Conservation (phyloP, 306 rosid genomes). For the Corylus heterophylla region DNA sequence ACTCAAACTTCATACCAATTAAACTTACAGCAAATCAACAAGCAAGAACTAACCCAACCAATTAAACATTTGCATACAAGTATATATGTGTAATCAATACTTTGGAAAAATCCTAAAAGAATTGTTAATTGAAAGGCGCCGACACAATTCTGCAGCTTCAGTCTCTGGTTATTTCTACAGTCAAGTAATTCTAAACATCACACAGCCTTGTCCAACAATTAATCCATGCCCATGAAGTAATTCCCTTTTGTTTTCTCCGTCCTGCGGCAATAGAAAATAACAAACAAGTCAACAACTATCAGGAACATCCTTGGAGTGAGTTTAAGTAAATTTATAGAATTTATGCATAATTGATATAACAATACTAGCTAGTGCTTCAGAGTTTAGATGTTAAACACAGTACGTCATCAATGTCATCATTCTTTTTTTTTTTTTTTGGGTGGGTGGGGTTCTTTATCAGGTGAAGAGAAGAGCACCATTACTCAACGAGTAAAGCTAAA, state of each 20-base stretch:
- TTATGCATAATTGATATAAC: not conserved
- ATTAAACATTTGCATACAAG: not conserved
- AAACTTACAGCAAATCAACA: not conserved
- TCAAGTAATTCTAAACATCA: not conserved
- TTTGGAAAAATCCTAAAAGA: not conserved
- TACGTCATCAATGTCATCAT: too few relatives aligned
- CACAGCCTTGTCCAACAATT: constrained; percentile 14
- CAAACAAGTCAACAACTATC: not conserved
- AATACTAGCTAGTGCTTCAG: not conserved
- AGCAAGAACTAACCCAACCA: not conserved
- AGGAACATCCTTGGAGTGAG: not conserved
- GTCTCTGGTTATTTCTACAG: constrained; percentile 5
- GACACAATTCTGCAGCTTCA: constrained; percentile 1
- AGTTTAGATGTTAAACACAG: not conserved
- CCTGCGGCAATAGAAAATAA: constrained; percentile 19
- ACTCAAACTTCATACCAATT: not conserved
- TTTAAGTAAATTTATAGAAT: too few relatives aligned
- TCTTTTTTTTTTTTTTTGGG: too few relatives aligned
- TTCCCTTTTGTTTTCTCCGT: constrained; percentile 6
- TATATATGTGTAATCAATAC: not conserved
- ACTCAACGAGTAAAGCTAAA: too few relatives aligned
- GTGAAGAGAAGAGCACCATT: too few relatives aligned
- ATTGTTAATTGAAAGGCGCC: not conserved
- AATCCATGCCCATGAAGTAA: constrained; percentile 13
- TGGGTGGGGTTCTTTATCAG: too few relatives aligned